Base-by-base conservation (phyloP, 2,329 filamentous ascomycete genomes). In the Sporothrix globosa region DNA sequence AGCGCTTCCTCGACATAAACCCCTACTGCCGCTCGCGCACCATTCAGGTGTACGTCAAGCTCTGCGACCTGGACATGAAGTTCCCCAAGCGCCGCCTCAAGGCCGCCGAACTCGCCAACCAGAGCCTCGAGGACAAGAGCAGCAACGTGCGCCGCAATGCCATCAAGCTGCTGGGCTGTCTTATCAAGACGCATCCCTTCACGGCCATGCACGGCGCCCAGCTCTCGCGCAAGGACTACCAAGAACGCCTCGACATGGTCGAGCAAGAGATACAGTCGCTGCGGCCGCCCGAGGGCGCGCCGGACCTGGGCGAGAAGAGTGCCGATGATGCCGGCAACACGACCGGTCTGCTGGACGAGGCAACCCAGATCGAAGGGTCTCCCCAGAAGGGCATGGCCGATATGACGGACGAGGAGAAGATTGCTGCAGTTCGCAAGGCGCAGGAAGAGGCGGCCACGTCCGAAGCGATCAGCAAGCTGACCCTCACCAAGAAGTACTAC, bases 81-180 rank as follows among this genome's bases (percentile, higher is more conserved):
- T 97, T 96, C 76, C 93, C 94, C 50, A 97, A 97, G 81, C 87
- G 94, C 69, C 87, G 96, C 72, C 94, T 97, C 79, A 91, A 87
- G 77, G 95, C 91, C 4, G 92, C 95, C 1, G 93, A 97, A 78
- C 84, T 97, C 34, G 94, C 96, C 0, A 90, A 92, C 70, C 88
- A 92, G 75, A 98, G 95, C 79, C 84, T 99, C 2, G 92, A 97
- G 79, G 96, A 99, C 82, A 98, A 97, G 84, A 98, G 95, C 82
- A 99, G 96, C 80, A 97, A 98, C 76, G 96, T 99, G 44, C 88
- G 96, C 73, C 88, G 94, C 71, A 98, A 98, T 78, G 94, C 96
- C 2, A 96, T 99, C 78, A 98, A 97, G 80, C 83, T 99, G 7
- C 85, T 99, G 1, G 92, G 90, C 6, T 91, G 91, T 56, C 84